A percentile compares a stretch with the other conserved stretches of the same genome.
Conservation (phyloP, 106 monocot genomes). For the Acorus calamus region DNA sequence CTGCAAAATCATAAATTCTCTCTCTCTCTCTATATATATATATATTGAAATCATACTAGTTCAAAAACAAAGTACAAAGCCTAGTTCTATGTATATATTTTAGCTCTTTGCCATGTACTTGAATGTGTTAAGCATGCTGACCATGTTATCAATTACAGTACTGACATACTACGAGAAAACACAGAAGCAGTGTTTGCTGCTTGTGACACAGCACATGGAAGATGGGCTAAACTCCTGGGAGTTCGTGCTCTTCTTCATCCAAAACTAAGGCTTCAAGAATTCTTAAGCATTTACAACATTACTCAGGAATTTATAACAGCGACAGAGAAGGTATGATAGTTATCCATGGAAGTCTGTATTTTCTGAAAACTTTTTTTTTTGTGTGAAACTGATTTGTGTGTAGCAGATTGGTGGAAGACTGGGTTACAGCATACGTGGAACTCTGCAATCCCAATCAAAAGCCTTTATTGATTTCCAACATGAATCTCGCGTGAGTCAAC, state of each 20-base stretch:
- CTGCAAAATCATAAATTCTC: too few relatives aligned
- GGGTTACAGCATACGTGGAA: slow-evolving; percentile 94
- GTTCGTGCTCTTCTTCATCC: slow-evolving; percentile 96
- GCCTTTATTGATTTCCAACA: slow-evolving; percentile 96
- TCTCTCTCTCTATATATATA: too few relatives aligned
- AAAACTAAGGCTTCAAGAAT: slow-evolving; percentile 76
- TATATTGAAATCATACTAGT: too few relatives aligned
- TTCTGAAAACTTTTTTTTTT: background rate
- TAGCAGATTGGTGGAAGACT: slow-evolving; percentile 92
- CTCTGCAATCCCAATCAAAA: slow-evolving; percentile 87
- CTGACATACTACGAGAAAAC: slow-evolving; percentile 95
- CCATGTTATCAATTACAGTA: slow-evolving; percentile 45
- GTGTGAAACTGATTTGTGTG: slow-evolving; percentile 2
- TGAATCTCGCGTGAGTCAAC: slow-evolving; percentile 65
- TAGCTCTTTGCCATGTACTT: background rate
- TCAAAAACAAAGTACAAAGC: too few relatives aligned
- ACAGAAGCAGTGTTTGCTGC: slow-evolving; percentile 94
- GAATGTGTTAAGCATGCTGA: slow-evolving; percentile 1
- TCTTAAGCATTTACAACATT: slow-evolving; percentile 77
- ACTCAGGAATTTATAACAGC: slow-evolving; percentile 82
- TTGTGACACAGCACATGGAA: slow-evolving; percentile 97
- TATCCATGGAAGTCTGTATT: background rate
- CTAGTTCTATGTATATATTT: background rate
- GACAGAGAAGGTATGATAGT: slow-evolving; percentile 74
- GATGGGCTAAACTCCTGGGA: slow-evolving; percentile 98